A percentile compares a stretch with the other conserved stretches of the same genome.
Conservation (phyloP, 2,329 filamentous ascomycete species). For the Phialophora tarda region DNA sequence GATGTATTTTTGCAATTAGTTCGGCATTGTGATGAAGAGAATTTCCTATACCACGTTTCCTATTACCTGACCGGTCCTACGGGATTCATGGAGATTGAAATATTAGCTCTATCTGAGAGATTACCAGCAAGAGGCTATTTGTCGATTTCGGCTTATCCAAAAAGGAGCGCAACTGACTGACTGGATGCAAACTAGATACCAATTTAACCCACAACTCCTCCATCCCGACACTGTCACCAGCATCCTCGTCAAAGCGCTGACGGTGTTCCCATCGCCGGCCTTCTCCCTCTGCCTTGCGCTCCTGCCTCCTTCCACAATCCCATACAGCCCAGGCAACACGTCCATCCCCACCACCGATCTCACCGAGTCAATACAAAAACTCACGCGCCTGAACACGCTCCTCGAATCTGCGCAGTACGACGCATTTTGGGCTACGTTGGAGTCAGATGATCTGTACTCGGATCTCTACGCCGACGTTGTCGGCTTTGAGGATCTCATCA, state of each 20-base stretch:
- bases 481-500: constrained; percentile 93
- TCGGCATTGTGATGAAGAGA: constrained; percentile 71
- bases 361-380: constrained; percentile 87
- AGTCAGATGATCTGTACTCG: constrained; percentile 93
- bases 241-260: constrained; percentile 96
- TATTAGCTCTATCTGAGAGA: constrained; percentile 77
- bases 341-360: constrained; percentile 58
- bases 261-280: constrained; percentile 93
- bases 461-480: constrained; percentile 92
- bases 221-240: constrained; percentile 98
- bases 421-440: constrained; percentile 89
- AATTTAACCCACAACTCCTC: constrained; percentile 98
- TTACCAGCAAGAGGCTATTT: not conserved
- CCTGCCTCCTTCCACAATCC: constrained; percentile 81
- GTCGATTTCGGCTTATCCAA: not conserved
- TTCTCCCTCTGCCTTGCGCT: constrained; percentile 94
- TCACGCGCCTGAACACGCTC: constrained; percentile 80
- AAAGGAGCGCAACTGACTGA: constrained; percentile 22
- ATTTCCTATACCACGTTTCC: constrained; percentile 79
- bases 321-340: constrained; percentile 58
- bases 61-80: constrained; percentile 83
- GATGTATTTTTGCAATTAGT: not conserved
- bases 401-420: constrained; percentile 90
- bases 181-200: constrained; percentile 69
- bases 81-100: constrained; percentile 68